A percentile compares a stretch with the other conserved stretches of the same genome.
Evolutionary conservation across 116 monocot genomes (phyloP).

Genomic region (Dioscorea cayenensis): DNA sequence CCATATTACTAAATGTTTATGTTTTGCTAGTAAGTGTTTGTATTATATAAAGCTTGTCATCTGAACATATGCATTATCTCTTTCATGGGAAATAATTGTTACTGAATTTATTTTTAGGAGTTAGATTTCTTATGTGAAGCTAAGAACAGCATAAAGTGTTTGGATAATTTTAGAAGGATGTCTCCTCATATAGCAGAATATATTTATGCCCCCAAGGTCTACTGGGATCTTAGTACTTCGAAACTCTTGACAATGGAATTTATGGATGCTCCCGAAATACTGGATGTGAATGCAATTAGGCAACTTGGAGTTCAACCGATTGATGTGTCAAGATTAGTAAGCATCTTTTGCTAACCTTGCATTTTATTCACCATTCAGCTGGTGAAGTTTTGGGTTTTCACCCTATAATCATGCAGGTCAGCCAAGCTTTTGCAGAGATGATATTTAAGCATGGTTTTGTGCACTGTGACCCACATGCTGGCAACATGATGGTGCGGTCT

Average conservation of each 20-base stretch:
- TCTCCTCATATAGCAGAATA: slow-evolving; percentile 75
- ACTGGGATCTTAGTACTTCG: slow-evolving; percentile 83
- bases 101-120: slow-evolving; percentile 38
- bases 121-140: slow-evolving; percentile 91
- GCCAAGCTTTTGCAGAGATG: slow-evolving; percentile 87
- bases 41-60: not conserved
- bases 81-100: not conserved
- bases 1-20: not conserved
- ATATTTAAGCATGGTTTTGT: slow-evolving; percentile 97
- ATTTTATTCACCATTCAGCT: not conserved
- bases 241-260: slow-evolving; percentile 92
- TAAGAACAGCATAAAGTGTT: slow-evolving; percentile 76
- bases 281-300: slow-evolving; percentile 62
- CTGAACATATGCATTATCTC: not conserved
- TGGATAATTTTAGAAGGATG: slow-evolving; percentile 77
- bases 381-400: not conserved
- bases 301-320: slow-evolving; percentile 49
- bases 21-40: not conserved
- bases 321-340: slow-evolving; percentile 81
- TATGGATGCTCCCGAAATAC: slow-evolving; percentile 84
- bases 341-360: not conserved
- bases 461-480: slow-evolving; percentile 98
- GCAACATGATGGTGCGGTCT: slow-evolving; percentile 92
- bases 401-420: slow-evolving; percentile 41
- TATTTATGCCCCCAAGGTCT: slow-evolving; percentile 76